Evolutionary conservation across 2,329 filamentous ascomycete genomes (phyloP).

Genomic region (Botrytis galanthina): DNA sequence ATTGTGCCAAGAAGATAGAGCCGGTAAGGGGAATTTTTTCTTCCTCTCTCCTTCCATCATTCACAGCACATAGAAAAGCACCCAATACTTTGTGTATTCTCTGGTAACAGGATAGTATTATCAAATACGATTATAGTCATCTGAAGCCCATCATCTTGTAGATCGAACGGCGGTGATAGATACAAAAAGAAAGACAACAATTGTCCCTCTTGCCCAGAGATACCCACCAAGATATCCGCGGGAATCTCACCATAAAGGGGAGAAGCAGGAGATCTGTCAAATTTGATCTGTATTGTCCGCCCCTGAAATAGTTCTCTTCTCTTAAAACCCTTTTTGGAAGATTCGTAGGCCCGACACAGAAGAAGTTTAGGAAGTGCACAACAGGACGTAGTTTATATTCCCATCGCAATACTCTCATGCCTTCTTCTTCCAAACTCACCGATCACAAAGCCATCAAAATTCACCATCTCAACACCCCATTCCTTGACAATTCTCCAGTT

Average conservation of each 20-base stretch:
- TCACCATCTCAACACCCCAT: neutral
- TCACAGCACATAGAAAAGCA: neutral
- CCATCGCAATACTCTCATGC: neutral
- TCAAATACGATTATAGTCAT: neutral
- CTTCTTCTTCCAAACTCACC: accelerated
- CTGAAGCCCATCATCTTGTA: neutral
- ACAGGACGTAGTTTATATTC: neutral
- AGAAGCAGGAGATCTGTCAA: neutral
- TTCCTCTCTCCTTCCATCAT: neutral
- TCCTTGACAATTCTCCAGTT: accelerated
- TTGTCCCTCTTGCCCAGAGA: accelerated
- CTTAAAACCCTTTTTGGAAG: too few species aligned
- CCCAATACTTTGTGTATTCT: neutral
- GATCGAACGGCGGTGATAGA: neutral
- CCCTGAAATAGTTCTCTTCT: neutral
- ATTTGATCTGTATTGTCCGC: neutral
- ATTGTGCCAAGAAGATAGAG: accelerated
- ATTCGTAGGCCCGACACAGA: neutral
- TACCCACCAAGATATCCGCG: accelerated
- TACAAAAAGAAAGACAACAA: neutral
- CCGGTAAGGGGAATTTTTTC: accelerated
- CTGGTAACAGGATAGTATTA: neutral
- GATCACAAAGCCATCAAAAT: neutral
- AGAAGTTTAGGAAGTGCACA: neutral
- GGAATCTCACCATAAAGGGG: accelerated